Base-by-base conservation (phyloP, 805 yeast genomes). In the Candida lessepsii region DNA sequence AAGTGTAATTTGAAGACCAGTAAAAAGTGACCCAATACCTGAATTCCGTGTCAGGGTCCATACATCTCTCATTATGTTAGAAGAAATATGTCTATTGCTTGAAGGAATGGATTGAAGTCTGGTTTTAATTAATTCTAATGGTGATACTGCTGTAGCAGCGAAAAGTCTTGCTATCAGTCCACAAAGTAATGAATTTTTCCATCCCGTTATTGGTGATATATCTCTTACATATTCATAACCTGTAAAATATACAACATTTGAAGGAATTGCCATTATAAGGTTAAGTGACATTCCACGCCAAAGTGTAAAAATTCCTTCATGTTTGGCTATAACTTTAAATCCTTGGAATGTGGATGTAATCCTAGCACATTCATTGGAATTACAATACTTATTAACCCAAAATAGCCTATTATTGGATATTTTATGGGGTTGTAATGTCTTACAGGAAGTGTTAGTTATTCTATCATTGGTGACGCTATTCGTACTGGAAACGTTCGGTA, bases 201-300 rank as follows among this genome's bases (percentile, higher is more conserved):
- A 82, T 28, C 59, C 57, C 20, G 49, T 44, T 4, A 68, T 48
- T 4, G 71, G 71, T 0, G 91, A 81, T n/a, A 70, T 62, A 52
- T 87, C 96, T 50, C 96, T 67, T 34, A 91, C 66, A 45, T 83
- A 77, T 52, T 93, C 99, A 58, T 93, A 93, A 0, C 97, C 96
- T 1, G 95, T 85, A 65, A 88, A 93, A 60, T 93, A 93, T 5
- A 93, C 90, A 45, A 93, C 85, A 51, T 91, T 93, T 0, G 96
- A 76, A 1, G 99, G 99, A 1, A 90, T 73, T 0, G 96, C 87
- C 95, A 93, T 93, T 10, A 84, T 42, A 14, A 93, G 63, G 0
- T 95, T 87, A 21, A 91, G 58, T 0, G 91, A 77, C 7, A 93
- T 71, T 0, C 99, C 99, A 39, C 98, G 70, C 91, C 96, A 93